Conservation (phyloP, 1,284 basidiomycete species). For the Trichosporon sp. region DNA sequence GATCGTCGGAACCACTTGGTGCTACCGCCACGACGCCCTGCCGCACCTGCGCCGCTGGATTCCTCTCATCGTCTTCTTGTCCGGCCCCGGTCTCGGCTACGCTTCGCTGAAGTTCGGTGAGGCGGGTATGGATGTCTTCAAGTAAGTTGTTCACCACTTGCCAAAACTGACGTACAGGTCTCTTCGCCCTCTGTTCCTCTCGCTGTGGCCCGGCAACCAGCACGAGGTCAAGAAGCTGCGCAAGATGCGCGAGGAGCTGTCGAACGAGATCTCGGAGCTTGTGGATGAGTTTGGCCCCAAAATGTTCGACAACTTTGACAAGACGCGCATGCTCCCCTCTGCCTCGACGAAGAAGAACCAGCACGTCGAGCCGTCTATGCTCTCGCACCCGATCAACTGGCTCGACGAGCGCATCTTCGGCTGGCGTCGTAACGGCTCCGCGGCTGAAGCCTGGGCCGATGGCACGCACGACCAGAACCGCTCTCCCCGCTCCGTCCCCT, state of each 20-base stretch:
- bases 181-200: conserved; percentile 85
- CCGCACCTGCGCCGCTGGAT: conserved; percentile 71
- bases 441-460: conserved; percentile 50
- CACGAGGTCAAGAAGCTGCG: conserved; percentile 79
- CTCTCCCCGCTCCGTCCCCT: conserved; percentile 40
- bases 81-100: conserved; percentile 86
- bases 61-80: conserved; percentile 74
- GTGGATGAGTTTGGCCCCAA: conserved; percentile 88
- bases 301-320: conserved; percentile 84
- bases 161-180: conserved; percentile 63
- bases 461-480: conserved; percentile 41
- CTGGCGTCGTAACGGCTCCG: conserved; percentile 51
- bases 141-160: conserved; percentile 61
- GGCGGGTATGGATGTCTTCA: conserved; percentile 96
- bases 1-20: conserved; percentile 74
- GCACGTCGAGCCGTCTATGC: conserved; percentile 47
- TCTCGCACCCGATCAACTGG: conserved; percentile 57
- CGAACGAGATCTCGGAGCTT: conserved; percentile 82
- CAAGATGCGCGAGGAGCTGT: conserved; percentile 73
- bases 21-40: conserved; percentile 66
- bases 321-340: conserved; percentile 81
- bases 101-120: conserved; percentile 98
- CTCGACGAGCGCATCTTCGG: conserved; percentile 58
- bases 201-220: conserved; percentile 88
- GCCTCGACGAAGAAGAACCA: conserved; percentile 61